These are phyloP conservation scores for Cucurbita ficifolia DNA, from an alignment of 306 rosid species.

Conservation along the genomic window DNA sequence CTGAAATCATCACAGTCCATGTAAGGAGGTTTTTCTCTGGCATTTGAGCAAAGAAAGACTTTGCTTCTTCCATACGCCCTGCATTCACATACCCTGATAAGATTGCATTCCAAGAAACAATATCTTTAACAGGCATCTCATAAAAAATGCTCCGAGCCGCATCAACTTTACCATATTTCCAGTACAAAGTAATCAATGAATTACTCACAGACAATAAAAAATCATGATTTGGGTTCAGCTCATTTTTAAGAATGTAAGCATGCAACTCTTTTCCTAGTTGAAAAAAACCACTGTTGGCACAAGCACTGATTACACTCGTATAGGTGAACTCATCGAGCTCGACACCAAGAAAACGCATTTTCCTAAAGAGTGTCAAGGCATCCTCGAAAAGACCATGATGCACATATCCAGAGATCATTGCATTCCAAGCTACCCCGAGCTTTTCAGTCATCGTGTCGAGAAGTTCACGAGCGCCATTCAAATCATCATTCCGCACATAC, in stretches of 20 bases:
- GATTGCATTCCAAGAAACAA: conserved; percentile 11
- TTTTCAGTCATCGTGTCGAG: conserved; percentile 10
- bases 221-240: not conserved
- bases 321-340: not conserved
- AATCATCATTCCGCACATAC: not conserved
- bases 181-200: conserved; percentile 7
- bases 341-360: not conserved
- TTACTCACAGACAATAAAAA: conserved; percentile 9
- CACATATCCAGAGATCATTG: not conserved
- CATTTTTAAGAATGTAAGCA: conserved; percentile 12
- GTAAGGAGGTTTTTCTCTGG: conserved; percentile 3
- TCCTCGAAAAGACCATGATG: not conserved
- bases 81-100: conserved; percentile 6
- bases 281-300: conserved; percentile 8
- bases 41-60: conserved; percentile 3
- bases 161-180: conserved; percentile 5
- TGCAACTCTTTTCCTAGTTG: conserved; percentile 10
- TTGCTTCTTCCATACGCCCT: conserved; percentile 8
- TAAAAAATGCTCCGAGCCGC: not conserved
- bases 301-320: conserved; percentile 11
- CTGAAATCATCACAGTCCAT: conserved; percentile 9
- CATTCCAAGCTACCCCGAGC: not conserved
- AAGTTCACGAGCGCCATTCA: not conserved
- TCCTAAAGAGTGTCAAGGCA: not conserved
- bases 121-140: conserved; percentile 7